These are phyloP conservation scores for Panaeolus cyanescens DNA, from an alignment of 768 basidiomycete genomes.

Conservation along the genomic window DNA sequence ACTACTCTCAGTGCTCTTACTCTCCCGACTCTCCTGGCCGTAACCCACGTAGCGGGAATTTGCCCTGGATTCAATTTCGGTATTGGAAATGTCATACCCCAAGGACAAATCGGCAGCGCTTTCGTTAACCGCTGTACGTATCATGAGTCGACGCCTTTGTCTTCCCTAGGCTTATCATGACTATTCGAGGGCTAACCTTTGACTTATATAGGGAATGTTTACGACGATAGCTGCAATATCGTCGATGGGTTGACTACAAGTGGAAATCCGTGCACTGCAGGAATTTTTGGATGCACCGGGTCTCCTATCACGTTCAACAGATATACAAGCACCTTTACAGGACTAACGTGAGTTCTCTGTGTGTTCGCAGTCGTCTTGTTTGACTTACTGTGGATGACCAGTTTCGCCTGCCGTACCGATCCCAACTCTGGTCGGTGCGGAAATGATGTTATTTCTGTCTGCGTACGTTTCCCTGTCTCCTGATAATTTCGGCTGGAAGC, in stretches of 20 bases:
- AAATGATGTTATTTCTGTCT: too few relatives aligned
- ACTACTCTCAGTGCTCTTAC: not conserved
- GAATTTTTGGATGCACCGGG: constrained; percentile 30
- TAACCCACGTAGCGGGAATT: constrained; percentile 15
- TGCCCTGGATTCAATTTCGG: constrained; percentile 30
- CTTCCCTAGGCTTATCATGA: not conserved
- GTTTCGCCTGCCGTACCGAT: constrained; percentile 29
- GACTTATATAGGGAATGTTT: constrained; percentile 25
- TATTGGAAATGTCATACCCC: constrained; percentile 31
- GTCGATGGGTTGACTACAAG: constrained; percentile 29
- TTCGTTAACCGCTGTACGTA: constrained; percentile 24
- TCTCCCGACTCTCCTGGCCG: constrained; percentile 10
- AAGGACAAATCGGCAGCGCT: constrained; percentile 10
- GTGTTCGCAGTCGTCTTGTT: not conserved
- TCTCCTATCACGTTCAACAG: constrained; percentile 27
- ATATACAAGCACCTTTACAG: constrained; percentile 26
- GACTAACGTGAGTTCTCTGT: constrained; percentile 17
- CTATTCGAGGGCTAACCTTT: not conserved
- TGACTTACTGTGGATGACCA: constrained; percentile 9
- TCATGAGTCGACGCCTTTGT: too few relatives aligned
- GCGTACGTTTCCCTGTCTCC: constrained; percentile 26
- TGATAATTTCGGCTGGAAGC: not conserved
- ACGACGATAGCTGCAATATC: constrained; percentile 25
- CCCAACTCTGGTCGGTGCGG: constrained; percentile 26
- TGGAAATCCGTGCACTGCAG: constrained; percentile 28